These are phyloP conservation scores for Yamadazyma spencermartinsiae DNA, from an alignment of 1,139 yeast genomes.

Conservation along the genomic window DNA sequence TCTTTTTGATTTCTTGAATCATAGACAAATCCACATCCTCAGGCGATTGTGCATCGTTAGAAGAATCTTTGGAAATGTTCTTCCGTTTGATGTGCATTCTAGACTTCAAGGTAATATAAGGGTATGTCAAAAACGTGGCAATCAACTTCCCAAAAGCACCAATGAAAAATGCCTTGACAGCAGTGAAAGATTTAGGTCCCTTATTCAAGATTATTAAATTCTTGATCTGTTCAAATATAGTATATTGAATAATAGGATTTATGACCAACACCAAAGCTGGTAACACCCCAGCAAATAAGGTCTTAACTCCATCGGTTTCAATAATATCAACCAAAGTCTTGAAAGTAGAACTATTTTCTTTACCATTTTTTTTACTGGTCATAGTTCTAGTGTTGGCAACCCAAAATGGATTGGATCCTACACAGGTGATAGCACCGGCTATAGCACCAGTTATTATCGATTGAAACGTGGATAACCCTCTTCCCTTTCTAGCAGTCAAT, in stretches of 20 bases:
- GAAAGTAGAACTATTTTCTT: conserved; percentile 43
- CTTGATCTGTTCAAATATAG: conserved; percentile 84
- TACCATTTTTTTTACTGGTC: conserved; percentile 53
- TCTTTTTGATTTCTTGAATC: conserved; percentile 48
- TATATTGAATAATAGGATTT: conserved; percentile 90
- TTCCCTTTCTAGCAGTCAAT: conserved; percentile 23
- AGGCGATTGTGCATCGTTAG: conserved; percentile 12
- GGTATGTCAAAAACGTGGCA: conserved; percentile 86
- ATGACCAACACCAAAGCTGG: conserved; percentile 85
- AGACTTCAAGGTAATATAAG: conserved; percentile 85
- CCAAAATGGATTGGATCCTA: conserved; percentile 94
- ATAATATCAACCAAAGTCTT: conserved; percentile 60
- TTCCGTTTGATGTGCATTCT: conserved; percentile 74
- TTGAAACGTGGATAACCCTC: conserved; percentile 63
- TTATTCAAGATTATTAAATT: conserved; percentile 59
- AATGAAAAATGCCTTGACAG: conserved; percentile 75
- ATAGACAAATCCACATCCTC: conserved; percentile 35
- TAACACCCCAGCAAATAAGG: conserved; percentile 79
- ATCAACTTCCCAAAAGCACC: conserved; percentile 90
- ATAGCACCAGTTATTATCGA: conserved; percentile 78
- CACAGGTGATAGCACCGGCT: conserved; percentile 85
- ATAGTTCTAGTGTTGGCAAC: conserved; percentile 84
- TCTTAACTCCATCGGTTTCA: conserved; percentile 66
- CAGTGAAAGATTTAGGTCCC: conserved; percentile 46
- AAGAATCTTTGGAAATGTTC: conserved; percentile 19